Evolutionary conservation across 2,329 filamentous ascomycete species (phyloP).

Genomic region (Neofusicoccum ribis): DNA sequence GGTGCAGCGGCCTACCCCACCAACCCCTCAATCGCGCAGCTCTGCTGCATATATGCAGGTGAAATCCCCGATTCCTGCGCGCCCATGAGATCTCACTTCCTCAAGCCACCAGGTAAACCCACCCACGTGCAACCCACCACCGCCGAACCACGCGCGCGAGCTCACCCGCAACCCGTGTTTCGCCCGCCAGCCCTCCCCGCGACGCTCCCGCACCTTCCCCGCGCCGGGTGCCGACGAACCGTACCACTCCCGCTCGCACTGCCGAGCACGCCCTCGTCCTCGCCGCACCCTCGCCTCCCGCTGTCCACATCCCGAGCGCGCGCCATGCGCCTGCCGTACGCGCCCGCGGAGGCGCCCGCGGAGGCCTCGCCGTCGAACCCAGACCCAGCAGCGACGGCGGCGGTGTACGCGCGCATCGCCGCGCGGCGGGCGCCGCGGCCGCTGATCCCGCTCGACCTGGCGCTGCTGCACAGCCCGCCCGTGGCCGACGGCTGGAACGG

Average conservation of each 20-base stretch:
- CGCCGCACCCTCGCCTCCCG: slow-evolving; percentile 8
- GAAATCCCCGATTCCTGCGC: neutral
- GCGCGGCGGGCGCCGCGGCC: slow-evolving; percentile 52
- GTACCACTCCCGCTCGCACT: neutral
- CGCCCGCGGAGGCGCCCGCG: slow-evolving; percentile 50
- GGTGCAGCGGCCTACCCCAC: neutral
- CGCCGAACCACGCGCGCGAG: no score
- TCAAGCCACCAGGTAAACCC: slow-evolving; percentile 1
- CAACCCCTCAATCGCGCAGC: slow-evolving; percentile 1
- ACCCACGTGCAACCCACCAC: neutral
- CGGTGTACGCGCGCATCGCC: slow-evolving; percentile 54
- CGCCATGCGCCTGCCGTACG: slow-evolving; percentile 58
- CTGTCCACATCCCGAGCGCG: slow-evolving; percentile 5
- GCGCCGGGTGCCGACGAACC: no score
- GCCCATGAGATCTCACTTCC: neutral
- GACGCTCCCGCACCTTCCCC: neutral
- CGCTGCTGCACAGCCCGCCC: slow-evolving; percentile 56
- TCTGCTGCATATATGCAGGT: neutral
- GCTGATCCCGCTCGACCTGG: slow-evolving; percentile 56
- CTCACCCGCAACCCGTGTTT: no score
- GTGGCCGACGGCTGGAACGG: slow-evolving; percentile 61
- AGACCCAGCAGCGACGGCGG: slow-evolving; percentile 42
- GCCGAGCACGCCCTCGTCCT: neutral
- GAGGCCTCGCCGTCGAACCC: slow-evolving; percentile 29
- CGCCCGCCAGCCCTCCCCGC: neutral